Base-by-base conservation (phyloP, 129 eudicot species). In the Lonicera japonica region DNA sequence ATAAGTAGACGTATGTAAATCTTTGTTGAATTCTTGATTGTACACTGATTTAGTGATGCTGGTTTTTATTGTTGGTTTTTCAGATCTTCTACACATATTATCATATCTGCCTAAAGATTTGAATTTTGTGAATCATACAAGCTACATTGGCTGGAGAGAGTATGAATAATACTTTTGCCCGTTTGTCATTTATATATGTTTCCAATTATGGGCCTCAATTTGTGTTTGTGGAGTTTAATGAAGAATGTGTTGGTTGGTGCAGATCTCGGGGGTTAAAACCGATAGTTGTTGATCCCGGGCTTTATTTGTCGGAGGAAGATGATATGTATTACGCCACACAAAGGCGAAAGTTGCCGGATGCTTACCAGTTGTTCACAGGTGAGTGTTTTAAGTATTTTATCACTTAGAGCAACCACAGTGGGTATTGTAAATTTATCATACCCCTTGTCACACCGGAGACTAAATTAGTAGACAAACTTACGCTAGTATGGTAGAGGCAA, bases 61-160 rank as follows among this genome's bases (percentile, higher is more conserved):
- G 17, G 21, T 67, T 66, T 66, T 66, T 29, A 6, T 64, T 53
- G 23, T 29, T 29, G 36, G 36, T 43, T 4, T 43, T 73, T 12
- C 83, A 92, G 98, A 92, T 85, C 94, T 92, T 70, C 84, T 92
- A 66, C 98, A 92, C 80, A 83, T 92, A 25, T 74, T 92, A 60
- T 84, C 98, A 16, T 92, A 83, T 61, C 60, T 92, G 56, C 98
- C 96, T 6, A 87, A 75, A 75, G 96, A 85, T 78, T 74, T 92
- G 39, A 92, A 92, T 80, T 92, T 92, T 82, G 91, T 82, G 79
- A 87, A 87, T 66, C 96, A 92, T 58, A 79, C 96, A 64, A 82
- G 98, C 90, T 92, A 92, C 75, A 85, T 92, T 67, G 98, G 98
- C 46, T 92, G 98, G 98, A 87, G 83, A 80, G 96, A 92, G 98